Base-by-base conservation (phyloP, 2,329 filamentous ascomycete genomes). In the Neofusicoccum parvum region DNA sequence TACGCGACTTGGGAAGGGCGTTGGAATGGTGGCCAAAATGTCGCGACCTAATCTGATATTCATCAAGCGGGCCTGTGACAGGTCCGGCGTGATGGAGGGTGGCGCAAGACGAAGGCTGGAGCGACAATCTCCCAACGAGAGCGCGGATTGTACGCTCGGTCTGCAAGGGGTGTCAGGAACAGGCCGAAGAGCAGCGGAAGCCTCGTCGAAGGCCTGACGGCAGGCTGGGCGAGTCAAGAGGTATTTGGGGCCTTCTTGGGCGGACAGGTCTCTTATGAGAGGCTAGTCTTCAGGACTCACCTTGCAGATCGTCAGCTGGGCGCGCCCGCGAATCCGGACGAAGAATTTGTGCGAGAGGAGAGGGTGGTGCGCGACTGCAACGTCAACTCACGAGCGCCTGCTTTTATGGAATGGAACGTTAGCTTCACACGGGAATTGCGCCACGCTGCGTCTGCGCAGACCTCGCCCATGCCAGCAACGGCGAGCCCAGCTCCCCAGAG, bases 1-100 rank as follows among this genome's bases (percentile, higher is more conserved):
- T 71, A 71, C 73, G 73, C 71, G 70, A 72, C 65, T 70, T 69
- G 71, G 70, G 71, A 70, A 75, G 72, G 73, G 73, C 70, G 69
- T 67, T 70, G 72, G 75, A 76, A 77, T 77, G 74, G 69, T 68
- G 69, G 70, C 70, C 59, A 66, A 49, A 48, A 62, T 63, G 54
- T 68, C 65, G 58, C 65, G 49, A 48, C 54, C 58, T 49, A 45
- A 49, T 62, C 34, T 49, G 64, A 63, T 62, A 59, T 56, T 66
- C 34, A 54, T 48, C 50, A 59, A 60, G 7, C 67, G 66, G 59
- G 70, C 72, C 71, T 70, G 69, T 67, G 62, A 56, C 50, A 64
- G 50, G 62, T n/a, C 37, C 14, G 17, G 49, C 59, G 59, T 46
- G 54, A 65, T 69, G 74, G 72, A 67, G 68, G 67, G 68, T 50